Conservation (phyloP, 2,329 filamentous ascomycete genomes). For the Reticulascus tulasneorum region DNA sequence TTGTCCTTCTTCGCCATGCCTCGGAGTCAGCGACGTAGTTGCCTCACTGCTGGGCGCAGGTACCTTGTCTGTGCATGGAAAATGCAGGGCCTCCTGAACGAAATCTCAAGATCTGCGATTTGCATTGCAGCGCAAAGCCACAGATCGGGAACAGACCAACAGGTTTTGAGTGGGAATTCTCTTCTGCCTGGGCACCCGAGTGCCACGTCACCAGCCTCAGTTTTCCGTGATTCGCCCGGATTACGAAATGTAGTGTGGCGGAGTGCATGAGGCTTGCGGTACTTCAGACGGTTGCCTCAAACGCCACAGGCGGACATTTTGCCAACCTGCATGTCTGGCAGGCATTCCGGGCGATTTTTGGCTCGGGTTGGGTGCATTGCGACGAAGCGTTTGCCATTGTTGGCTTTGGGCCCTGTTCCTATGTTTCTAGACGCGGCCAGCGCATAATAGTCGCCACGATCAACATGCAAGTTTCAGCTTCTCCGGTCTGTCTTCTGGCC, state of each 20-base stretch:
- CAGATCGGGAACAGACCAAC: conserved; percentile 3
- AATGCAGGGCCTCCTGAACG: not conserved
- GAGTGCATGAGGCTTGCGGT: conserved; percentile 10
- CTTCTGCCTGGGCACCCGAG: conserved; percentile 2
- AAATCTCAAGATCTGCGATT: conserved; percentile 11
- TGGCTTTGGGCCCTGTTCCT: conserved; percentile 2
- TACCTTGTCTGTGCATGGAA: conserved; percentile 7
- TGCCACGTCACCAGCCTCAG: conserved; percentile 18
- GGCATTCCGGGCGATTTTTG: not conserved
- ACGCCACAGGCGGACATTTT: conserved; percentile 8
- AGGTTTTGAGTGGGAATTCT: not conserved
- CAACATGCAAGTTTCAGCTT: conserved; percentile 14
- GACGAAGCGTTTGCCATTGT: too few species aligned
- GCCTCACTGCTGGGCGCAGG: conserved; percentile 8
- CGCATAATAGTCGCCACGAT: conserved; percentile 15
- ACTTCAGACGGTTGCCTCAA: conserved; percentile 11
- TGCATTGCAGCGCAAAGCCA: conserved; percentile 7
- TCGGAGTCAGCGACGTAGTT: conserved; percentile 13
- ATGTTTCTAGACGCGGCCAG: conserved; percentile 14
- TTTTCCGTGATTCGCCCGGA: conserved; percentile 1
- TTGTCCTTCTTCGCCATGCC: not conserved
- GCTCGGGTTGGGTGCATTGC: not conserved
- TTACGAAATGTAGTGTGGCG: conserved; percentile 16
- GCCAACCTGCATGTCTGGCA: conserved; percentile 8
- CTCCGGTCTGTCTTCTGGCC: conserved; percentile 1